Base-by-base conservation (phyloP, 805 yeast genomes). In the Debaryomyces castellii region DNA sequence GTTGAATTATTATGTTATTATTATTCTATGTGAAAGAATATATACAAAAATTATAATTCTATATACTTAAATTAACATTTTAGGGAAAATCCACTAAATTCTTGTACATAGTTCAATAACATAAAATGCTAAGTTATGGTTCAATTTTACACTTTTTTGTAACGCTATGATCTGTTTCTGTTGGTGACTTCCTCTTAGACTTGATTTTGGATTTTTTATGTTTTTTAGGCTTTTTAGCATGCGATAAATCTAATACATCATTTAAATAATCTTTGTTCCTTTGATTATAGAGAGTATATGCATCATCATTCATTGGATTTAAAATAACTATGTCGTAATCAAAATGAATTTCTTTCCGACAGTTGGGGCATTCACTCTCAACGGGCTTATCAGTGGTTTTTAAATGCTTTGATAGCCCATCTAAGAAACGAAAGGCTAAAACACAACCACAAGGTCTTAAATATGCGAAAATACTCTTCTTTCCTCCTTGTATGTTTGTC, bases 371-470 rank as follows among this genome's bases (percentile, higher is more conserved):
- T 40, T 51, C 54, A 32, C 53, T 25, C 30, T 43, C 16, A 27
- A 17, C 47, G 0, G 53, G 51, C 7, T 48, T 35, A 12, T 39
- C 43, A 43, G 34, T 33, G 18, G 23, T 10, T 14, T 34, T 22
- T 14, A 24, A 6, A 28, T 50, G 48, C 16, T 40, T 40, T 10
- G 50, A 49, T 6, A 66, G 16, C 20, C 58, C 59, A 6, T 49
- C 41, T 5, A 67, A 46, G 3, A 60, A 44, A 37, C 56, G 63
- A 38, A 53, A 50, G 3, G 67, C 58, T 9, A 71, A 16, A 1
- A 70, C 66, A 52, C 76, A 71, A 12, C 76, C 76, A 55, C 77
- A 72, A 0, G 59, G 44, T 38, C 76, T 59, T 18, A 64, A 54
- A 41, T 69, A 71, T 6, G 58, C 61, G 41, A 60, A 64, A 2